Evolutionary conservation across 305 asterid genomes (phyloP).

Genomic region (Lippia alba): DNA sequence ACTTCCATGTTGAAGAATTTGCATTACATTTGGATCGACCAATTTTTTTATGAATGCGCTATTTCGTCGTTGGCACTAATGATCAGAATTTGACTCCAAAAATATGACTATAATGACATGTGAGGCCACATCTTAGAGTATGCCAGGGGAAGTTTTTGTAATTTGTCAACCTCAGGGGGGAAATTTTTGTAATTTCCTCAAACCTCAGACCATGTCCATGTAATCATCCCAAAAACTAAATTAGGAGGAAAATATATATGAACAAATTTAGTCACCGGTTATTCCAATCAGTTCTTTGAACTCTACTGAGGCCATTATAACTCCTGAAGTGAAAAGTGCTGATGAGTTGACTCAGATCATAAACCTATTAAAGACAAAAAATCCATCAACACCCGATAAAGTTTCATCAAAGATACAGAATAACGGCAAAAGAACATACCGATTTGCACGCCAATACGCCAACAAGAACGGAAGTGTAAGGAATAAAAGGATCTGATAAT

Average conservation of each 20-base stretch:
- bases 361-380: constrained; percentile 49
- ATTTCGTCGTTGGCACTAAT: too few relatives aligned
- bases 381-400: constrained; percentile 21
- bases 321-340: constrained; percentile 62
- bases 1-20: too few relatives aligned
- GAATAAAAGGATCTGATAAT: constrained; percentile 64
- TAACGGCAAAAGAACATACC: constrained; percentile 44
- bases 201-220: too few relatives aligned
- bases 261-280: constrained; percentile 54
- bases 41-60: too few relatives aligned
- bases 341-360: constrained; percentile 64
- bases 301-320: constrained; percentile 60
- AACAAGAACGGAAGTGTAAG: constrained; percentile 63
- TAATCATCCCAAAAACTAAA: too few relatives aligned
- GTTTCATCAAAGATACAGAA: background rate
- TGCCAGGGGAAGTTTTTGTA: too few relatives aligned
- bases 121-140: too few relatives aligned
- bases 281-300: constrained; percentile 71
- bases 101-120: too few relatives aligned
- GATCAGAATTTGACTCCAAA: too few relatives aligned
- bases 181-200: too few relatives aligned
- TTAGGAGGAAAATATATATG: background rate
- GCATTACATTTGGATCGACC: too few relatives aligned
- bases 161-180: too few relatives aligned
- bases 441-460: constrained; percentile 66